Evolutionary conservation across 2,329 filamentous ascomycete genomes (phyloP), one percentile per base, ranked within the genome.

Genomic region (Ceratocystis variospora): DNA sequence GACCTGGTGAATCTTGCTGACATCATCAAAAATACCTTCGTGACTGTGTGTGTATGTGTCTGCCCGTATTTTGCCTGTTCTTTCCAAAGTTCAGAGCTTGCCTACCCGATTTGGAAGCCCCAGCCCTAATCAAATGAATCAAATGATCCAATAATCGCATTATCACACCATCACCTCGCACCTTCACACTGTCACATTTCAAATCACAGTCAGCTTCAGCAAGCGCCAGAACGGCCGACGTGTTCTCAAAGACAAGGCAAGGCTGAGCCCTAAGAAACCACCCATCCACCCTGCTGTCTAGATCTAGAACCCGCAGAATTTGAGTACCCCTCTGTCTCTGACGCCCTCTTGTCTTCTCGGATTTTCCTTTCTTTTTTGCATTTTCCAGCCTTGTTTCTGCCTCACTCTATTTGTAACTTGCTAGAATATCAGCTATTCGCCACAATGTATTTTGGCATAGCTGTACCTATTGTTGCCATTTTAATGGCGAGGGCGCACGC

Each of bases 401-500:
- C 19, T 53, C 22, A 41, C 37, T 41, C 37, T 41, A 41, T 41
- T 15, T 41, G 37, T 41, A 10, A 41, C 12, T 15, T 3, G 37
- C 28, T 28, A 41, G 12, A 41, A 12, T 10, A 41, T 41, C 37
- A 41, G 8, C 31, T 4, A 19, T 64, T 19, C n/a, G 6, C 19
- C 70, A 74, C 65, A 61, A 87, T 87, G 84, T 84, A 81, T 73
- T 75, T 79, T 63, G 75, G 79, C 62, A 79, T 85, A 71, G 83
- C 84, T 12, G 75, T 80, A 15, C 84, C 84, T 61, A 79, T 79
- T 59, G 87, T 81, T 17, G 71, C 81, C 68, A 79, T 79, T 68
- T 80, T 92, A 70, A 78, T 87, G 66, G 83, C 84, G 71, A 82
- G 88, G 68, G 87, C 89, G 44, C 83, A 83, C 76, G 84, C 81